A percentile compares a stretch with the other conserved stretches of the same genome.
These are phyloP conservation scores for Starmera stellimalicola DNA, from an alignment of 1,139 yeast species.

Conservation along the genomic window DNA sequence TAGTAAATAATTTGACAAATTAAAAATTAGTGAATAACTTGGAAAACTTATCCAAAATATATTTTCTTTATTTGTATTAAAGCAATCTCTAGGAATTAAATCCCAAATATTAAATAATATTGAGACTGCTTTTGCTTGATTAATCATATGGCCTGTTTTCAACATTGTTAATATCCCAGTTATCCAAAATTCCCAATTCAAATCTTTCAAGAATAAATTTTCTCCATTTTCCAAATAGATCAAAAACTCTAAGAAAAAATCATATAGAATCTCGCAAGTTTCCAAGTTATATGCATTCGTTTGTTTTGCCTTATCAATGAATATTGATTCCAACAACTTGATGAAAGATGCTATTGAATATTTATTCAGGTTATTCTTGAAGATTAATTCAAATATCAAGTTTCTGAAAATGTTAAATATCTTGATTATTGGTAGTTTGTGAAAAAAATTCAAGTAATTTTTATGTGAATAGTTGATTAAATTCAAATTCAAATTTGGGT, in stretches of 20 bases:
- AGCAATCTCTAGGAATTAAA: conserved; percentile 39
- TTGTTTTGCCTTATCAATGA: conserved; percentile 26
- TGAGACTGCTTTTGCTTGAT: conserved; percentile 53
- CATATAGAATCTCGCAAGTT: conserved; percentile 39
- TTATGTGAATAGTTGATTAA: conserved; percentile 3
- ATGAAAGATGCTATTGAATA: conserved; percentile 2
- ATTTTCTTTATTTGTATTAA: conserved; percentile 3
- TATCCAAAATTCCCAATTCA: conserved; percentile 77
- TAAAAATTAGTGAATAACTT: conserved; percentile 7
- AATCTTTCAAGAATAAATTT: conserved; percentile 13
- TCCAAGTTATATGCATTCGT: conserved; percentile 29
- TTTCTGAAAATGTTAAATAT: conserved; percentile 23
- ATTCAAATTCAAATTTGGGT: conserved; percentile 6
- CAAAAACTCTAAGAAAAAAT: conserved; percentile 15
- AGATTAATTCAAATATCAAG: conserved; percentile 22
- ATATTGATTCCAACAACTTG: conserved; percentile 23
- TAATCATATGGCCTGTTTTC: conserved; percentile 51
- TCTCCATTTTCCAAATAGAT: conserved; percentile 11
- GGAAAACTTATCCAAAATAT: conserved; percentile 11
- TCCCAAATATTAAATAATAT: conserved; percentile 72
- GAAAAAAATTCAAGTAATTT: conserved; percentile 20
- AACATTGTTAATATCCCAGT: conserved; percentile 51
- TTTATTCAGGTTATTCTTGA: not conserved
- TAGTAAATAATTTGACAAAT: conserved; percentile 11
- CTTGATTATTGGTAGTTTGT: conserved; percentile 23